Evolutionary conservation across 495 filamentous ascomycete species (phyloP), one percentile per base, ranked within the genome.

Genomic region (Friedmanniomyces endolithicus): DNA sequence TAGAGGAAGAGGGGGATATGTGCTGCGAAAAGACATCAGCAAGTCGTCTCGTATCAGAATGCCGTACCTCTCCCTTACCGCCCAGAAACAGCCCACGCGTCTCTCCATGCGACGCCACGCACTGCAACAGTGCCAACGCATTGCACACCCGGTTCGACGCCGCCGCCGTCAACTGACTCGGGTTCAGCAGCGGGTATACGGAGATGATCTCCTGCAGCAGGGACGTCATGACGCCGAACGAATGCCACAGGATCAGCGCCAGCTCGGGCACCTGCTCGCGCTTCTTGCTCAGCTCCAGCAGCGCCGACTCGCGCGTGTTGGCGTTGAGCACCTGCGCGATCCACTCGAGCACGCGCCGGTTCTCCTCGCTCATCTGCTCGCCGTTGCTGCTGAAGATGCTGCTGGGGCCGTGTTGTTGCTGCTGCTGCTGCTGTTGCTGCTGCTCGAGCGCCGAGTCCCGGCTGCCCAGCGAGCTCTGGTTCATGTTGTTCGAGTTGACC

Each of bases 1-100:
- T 99, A 99, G 23, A 99, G 82, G 68, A 95, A 99, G 16, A 99
- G 81, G 14, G 92, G 92, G 48, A 99, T 97, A 65, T 99, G 92
- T n/a, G 92, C 92, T 96, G 60, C 16, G 27, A 31, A n/a, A 40
- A 40, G 11, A 27, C 58, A 48, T 61, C 34, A 59, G 43, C 25
- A 45, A 14, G 11, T 41, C 24, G 8, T 19, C 11, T 11, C 33
- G 16, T 52, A 20, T n/a, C n/a, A n/a, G n/a, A n/a, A n/a, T n/a
- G n/a, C n/a, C 20, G 16, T 50, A 6, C 11, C 29, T 17, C 11
- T 37, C 48, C 66, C 75, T 46, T 76, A 95, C 92, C 92, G 65
- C 85, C 88, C 59, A 98, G 70, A 68, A 99, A 99, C 11, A 97
- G 75, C 11, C 81, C 86, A 58, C 92, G 81, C 6, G 92, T 99